Evolutionary conservation across 2,329 filamentous ascomycete genomes (phyloP).

Genomic region (Phaeosphaeriaceae sp.): DNA sequence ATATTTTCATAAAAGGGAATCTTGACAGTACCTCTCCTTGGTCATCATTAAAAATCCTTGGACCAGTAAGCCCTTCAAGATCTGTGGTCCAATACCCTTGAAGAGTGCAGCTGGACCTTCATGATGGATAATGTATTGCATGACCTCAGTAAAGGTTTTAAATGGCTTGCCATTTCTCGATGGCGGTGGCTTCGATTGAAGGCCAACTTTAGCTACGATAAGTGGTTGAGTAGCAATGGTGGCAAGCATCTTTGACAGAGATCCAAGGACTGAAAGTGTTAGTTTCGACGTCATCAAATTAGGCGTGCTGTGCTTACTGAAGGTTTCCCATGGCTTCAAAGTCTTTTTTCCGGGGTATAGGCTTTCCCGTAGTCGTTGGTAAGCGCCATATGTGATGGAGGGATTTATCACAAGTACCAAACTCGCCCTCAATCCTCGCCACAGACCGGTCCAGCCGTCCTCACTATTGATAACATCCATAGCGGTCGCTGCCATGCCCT

Average conservation of each 20-base stretch:
- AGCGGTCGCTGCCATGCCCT: constrained; percentile 85
- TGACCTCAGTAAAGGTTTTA: constrained; percentile 90
- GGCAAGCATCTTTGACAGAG: constrained; percentile 89
- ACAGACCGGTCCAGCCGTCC: constrained; percentile 86
- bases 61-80: constrained; percentile 89
- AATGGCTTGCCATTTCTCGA: constrained; percentile 87
- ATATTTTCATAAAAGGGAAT: not conserved
- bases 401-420: constrained; percentile 95
- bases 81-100: constrained; percentile 95
- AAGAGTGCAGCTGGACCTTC: constrained; percentile 86
- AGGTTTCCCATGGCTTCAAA: constrained; percentile 85
- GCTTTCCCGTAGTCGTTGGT: constrained; percentile 81
- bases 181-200: constrained; percentile 91
- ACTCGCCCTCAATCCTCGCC: constrained; percentile 95
- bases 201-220: constrained; percentile 95
- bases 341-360: constrained; percentile 79
- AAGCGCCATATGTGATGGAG: constrained; percentile 96
- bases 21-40: constrained; percentile 78
- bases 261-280: constrained; percentile 73
- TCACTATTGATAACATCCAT: constrained; percentile 88
- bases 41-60: constrained; percentile 99
- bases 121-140: constrained; percentile 89
- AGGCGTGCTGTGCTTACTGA: constrained; percentile 67
- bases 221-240: constrained; percentile 93
- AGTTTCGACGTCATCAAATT: constrained; percentile 8